Base-by-base conservation (phyloP, 2,329 filamentous ascomycete genomes). In the Cladosporium sp. region DNA sequence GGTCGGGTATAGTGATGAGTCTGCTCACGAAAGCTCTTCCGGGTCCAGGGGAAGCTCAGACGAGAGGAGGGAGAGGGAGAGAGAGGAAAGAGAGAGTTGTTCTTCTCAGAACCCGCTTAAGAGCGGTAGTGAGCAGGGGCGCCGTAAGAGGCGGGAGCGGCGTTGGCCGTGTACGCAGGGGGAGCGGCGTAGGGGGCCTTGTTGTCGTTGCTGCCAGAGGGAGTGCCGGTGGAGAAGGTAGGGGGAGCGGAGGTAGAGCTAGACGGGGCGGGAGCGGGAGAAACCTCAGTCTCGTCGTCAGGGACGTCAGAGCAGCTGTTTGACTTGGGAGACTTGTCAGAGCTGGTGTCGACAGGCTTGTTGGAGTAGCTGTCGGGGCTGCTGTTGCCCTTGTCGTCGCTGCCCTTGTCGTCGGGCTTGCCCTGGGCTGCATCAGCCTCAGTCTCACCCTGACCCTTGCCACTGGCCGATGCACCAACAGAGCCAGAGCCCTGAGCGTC, bases 401-500 rank as follows among this genome's bases (percentile, higher is more conserved):
- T 53, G 36, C 42, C 36, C 34, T 53, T 40, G 50, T 19, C 36
- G 39, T 35, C 47, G 24, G n/a, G 19, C 47, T 49, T 35, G 47
- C 17, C 42, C 20, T 15, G 12, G 28, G 12, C 28, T 28, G 20
- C 48, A 6, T 51, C 48, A 8, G 24, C 34, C 34, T 51, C 48
- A 13, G 24, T 22, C 10, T 22, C 49, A 22, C 49, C 49, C 34
- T 52, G 15, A 10, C 20, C 48, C 49, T 52, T 22, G 15, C 49
- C 49, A 22, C 22, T 48, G 45, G 25, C 13, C 36, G 15, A 53
- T 9, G 35, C 50, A n/a, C 36, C 50, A 34, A 32, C 50, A 28
- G 50, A 53, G 50, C 50, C 50, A 15, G 50, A 53, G 45, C 32
- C 45, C 19, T 34, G 10, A 32, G 32, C 36, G 10, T 40, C 50